Conservation (phyloP, 257 asterid genomes). For the Solanum habrochaites region DNA sequence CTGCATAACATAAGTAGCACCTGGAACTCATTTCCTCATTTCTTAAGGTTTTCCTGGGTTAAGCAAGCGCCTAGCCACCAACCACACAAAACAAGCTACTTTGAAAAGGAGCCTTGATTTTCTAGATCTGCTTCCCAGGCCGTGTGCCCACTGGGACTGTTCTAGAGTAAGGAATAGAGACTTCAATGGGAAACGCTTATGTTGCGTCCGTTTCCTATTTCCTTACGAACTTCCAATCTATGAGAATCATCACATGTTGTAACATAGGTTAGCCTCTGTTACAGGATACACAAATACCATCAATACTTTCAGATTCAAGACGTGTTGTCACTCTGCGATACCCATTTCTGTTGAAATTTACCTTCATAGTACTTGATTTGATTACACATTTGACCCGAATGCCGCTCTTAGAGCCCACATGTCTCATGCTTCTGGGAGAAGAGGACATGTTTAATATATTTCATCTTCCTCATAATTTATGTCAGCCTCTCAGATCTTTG, state of each 20-base stretch:
- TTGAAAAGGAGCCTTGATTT: background rate
- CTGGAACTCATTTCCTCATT: background rate
- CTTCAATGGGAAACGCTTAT: background rate
- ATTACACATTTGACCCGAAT: background rate
- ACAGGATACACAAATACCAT: background rate
- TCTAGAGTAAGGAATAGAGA: background rate
- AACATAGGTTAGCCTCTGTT: background rate
- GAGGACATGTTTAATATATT: background rate
- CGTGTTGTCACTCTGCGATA: background rate
- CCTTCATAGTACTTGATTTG: background rate
- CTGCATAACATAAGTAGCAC: background rate
- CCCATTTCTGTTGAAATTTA: background rate
- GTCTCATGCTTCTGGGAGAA: background rate
- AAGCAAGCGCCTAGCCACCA: background rate
- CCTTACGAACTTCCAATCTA: background rate
- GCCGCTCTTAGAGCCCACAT: background rate
- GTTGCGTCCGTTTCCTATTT: background rate
- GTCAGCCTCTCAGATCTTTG: background rate
- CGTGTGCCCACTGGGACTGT: background rate
- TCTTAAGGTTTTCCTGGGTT: background rate
- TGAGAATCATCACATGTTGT: background rate
- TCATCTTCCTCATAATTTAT: background rate
- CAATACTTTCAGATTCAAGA: background rate
- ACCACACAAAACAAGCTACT: background rate
- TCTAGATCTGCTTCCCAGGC: background rate